These are phyloP conservation scores for Aspergillus niger DNA, from an alignment of 2,329 filamentous ascomycete species.

Conservation along the genomic window DNA sequence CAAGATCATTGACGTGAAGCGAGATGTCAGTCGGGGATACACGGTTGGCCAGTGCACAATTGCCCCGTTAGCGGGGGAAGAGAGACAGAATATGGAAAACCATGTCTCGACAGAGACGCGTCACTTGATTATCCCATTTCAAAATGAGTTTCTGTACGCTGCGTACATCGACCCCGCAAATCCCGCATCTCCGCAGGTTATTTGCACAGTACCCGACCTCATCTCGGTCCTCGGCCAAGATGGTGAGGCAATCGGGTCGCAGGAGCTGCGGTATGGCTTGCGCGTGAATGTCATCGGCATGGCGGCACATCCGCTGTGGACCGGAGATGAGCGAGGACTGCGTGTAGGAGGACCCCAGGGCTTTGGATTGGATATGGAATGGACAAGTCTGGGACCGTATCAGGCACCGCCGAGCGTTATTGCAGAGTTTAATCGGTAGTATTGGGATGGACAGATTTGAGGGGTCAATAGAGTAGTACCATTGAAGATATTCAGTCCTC, in stretches of 20 bases:
- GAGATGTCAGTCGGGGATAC: constrained; percentile 41
- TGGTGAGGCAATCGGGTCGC: constrained; percentile 54
- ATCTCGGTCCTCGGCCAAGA: constrained; percentile 46
- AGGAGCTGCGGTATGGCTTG: constrained; percentile 55
- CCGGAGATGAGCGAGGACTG: constrained; percentile 35
- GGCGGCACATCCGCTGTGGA: constrained; percentile 55
- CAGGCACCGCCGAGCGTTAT: constrained; percentile 22
- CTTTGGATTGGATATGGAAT: constrained; percentile 32
- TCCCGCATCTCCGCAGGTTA: not conserved
- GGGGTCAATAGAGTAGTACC: not conserved
- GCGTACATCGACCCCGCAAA: not conserved
- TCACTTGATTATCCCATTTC: not conserved
- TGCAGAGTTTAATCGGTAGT: constrained; percentile 1
- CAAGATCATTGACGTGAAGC: constrained; percentile 49
- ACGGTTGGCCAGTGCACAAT: constrained; percentile 39
- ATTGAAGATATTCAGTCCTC: no score
- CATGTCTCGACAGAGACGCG: constrained; percentile 9
- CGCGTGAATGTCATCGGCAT: constrained; percentile 55
- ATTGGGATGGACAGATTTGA: not conserved
- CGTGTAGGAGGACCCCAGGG: constrained; percentile 45
- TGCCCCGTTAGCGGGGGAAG: constrained; percentile 29
- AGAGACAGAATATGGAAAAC: constrained; percentile 17
- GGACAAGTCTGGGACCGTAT: constrained; percentile 26
- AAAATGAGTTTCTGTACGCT: not conserved
- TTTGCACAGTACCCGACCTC: constrained; percentile 39